Base-by-base conservation (phyloP, 306 rosid species). In the Spatholobus suberectus region DNA sequence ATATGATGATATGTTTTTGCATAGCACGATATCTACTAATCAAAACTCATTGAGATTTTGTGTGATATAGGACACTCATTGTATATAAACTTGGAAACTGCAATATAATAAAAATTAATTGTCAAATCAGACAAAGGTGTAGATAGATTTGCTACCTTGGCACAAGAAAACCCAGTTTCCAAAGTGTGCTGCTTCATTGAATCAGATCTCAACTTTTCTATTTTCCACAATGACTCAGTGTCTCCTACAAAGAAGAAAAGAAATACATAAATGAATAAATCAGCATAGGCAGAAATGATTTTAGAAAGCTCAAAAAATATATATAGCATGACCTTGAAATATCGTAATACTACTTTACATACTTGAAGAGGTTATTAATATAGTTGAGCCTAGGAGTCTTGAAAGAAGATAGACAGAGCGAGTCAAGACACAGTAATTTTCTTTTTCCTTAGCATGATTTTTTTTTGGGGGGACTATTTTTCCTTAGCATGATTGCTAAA, bases 131-230 rank as follows among this genome's bases (percentile, higher is more conserved):
- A 62, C 72, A 52, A 54, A 35, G 34, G 13, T 17, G 55, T 9
- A 37, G 9, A 85, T 17, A 10, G 21, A 66, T 54, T 81, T 20
- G 51, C 70, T 73, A 95, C 98, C 98, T 95, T 95, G 57, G 89
- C 95, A 78, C 97, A 89, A 52, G 97, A 83, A 87, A 95, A 83
- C 44, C 95, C 97, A 84, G 82, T 91, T 73, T 79, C 69, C 84
- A 96, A 81, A 52, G 93, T 90, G 61, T 94, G 98, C 62, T 67
- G 87, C 89, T 94, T 94, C 89, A 58, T 81, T 37, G 93, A 68
- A 85, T 90, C 86, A 3, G 95, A 90, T 85, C 97, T 90, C 81
- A 94, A 77, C 82, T 89, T 90, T 88, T 96, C 94, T 78, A 89
- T 87, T 88, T 83, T 89, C 96, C 94, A 90, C 75, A 94, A 86